Evolutionary conservation across 176 grass and related monocot species (phyloP).

Genomic region (Oryza meridionalis): DNA sequence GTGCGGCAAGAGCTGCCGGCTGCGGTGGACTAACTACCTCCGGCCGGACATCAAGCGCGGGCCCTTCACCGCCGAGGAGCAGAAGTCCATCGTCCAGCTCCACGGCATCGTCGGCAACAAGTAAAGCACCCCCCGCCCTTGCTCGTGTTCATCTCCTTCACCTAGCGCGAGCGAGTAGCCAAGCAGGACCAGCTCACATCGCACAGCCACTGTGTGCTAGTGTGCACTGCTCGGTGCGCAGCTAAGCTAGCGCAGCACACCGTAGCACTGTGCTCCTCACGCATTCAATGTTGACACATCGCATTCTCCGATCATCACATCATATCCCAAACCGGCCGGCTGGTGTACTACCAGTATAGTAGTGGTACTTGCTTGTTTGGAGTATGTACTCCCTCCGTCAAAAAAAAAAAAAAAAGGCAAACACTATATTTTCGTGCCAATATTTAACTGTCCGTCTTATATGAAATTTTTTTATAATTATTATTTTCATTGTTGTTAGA

Average conservation of each 20-base stretch:
- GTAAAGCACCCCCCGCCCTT: slow-evolving; percentile 39
- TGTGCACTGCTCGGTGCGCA: no score
- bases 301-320: slow-evolving; percentile 23
- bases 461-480: no score
- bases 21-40: slow-evolving; percentile 98
- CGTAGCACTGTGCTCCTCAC: slow-evolving; percentile 32
- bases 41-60: slow-evolving; percentile 96
- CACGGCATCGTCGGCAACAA: slow-evolving; percentile 99
- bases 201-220: slow-evolving; percentile 1
- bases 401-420: no score
- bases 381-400: no score
- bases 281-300: slow-evolving; percentile 40
- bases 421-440: no score
- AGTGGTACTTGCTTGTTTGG: background rate
- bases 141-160: background rate
- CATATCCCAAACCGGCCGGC: background rate
- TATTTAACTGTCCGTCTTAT: no score
- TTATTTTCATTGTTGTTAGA: no score
- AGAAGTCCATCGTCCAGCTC: slow-evolving; percentile 97
- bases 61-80: slow-evolving; percentile 82
- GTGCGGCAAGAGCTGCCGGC: slow-evolving; percentile 97
- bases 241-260: slow-evolving; percentile 3
- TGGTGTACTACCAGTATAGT: background rate
- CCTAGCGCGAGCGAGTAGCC: background rate
- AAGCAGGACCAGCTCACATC: background rate